A percentile compares a stretch with the other conserved stretches of the same genome.
Evolutionary conservation across 2,329 filamentous ascomycete species (phyloP).

Genomic region (Venturia oleaginea): DNA sequence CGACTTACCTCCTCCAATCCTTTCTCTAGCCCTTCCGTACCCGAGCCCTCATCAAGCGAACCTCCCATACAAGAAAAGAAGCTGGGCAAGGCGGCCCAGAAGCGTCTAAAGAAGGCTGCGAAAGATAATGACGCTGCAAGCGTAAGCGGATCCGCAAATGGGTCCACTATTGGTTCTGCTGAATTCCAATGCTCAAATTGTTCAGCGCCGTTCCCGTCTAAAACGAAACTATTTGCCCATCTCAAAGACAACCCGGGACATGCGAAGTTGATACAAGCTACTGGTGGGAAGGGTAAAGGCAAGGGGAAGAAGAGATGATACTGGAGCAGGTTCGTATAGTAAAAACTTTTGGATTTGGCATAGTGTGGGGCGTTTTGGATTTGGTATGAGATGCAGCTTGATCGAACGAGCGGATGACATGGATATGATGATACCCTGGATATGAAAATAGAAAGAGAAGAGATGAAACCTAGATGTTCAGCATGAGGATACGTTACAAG

Average conservation of each 20-base stretch:
- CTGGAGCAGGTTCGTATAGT: neutral
- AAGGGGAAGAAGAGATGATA: slow-evolving; percentile 11
- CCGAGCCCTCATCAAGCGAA: slow-evolving; percentile 17
- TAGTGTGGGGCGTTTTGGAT: neutral
- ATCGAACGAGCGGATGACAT: neutral
- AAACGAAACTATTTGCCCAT: slow-evolving; percentile 65
- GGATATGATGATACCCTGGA: slow-evolving; percentile 5
- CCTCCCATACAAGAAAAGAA: slow-evolving; percentile 20
- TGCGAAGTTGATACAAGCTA: slow-evolving; percentile 39
- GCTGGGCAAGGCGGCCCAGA: slow-evolving; percentile 40
- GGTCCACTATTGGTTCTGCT: slow-evolving; percentile 6
- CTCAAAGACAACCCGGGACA: slow-evolving; percentile 53
- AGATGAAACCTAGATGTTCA: neutral
- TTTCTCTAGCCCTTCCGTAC: slow-evolving; percentile 9
- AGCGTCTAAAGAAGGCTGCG: slow-evolving; percentile 37
- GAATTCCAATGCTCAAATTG: slow-evolving; percentile 70
- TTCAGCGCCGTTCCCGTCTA: slow-evolving; percentile 65
- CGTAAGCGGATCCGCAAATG: neutral
- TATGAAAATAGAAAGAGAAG: neutral
- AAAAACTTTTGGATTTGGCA: neutral
- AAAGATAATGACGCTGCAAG: slow-evolving; percentile 24
- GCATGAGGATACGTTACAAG: too few species aligned
- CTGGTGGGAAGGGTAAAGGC: slow-evolving; percentile 8
- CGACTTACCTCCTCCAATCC: slow-evolving; percentile 20
- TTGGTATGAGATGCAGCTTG: neutral